Evolutionary conservation across 495 filamentous ascomycete species (phyloP), one percentile per base, ranked within the genome.

Genomic region (Trichoderma erinaceum): DNA sequence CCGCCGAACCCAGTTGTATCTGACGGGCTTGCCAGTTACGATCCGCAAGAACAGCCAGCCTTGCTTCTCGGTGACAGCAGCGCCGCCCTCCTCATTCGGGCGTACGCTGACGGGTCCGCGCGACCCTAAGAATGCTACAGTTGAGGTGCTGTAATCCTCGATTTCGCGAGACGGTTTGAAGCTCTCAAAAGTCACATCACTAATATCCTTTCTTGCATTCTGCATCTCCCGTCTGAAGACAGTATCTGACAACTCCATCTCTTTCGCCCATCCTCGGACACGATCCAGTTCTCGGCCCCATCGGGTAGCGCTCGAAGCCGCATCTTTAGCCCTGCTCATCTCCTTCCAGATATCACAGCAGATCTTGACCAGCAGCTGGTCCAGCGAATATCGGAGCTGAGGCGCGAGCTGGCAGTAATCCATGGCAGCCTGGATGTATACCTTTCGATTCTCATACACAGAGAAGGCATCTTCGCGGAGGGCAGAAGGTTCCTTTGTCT

Each of bases 401-500:
- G 96, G 93, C 21, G 90, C 92, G 64, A 89, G 83, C 52, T 96
- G 86, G 70, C 92, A 95, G 71, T 93, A 98, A 76, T 99, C 95
- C 86, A 98, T 87, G 10, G 92, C 92, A 0, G 93, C 90, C 77
- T 91, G 94, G 27, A 97, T 83, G 73, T 98, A 99, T 21, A 88
- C 87, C 76, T 93, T 94, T 64, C 94, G 87, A 18, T 93, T 90
- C 82, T 98, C 96, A 70, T 97, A 95, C 44, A 99, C 87, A 75
- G 95, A 89, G 73, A 98, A 99, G 0, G 96, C 94, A 77, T 99
- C 95, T 76, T 99, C 95, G 63, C 96, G 83, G 66, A 99, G 80
- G 0, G 92, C 84, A 15, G 92, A 96, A 8, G 93, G 86, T 75
- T 99, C 95, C 78, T 97, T 98, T 3, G 92, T 89, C 78, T 97